A percentile compares a stretch with the other conserved stretches of the same genome.
These are phyloP conservation scores for Venturia asperata DNA, from an alignment of 2,329 filamentous ascomycete species.

Conservation along the genomic window DNA sequence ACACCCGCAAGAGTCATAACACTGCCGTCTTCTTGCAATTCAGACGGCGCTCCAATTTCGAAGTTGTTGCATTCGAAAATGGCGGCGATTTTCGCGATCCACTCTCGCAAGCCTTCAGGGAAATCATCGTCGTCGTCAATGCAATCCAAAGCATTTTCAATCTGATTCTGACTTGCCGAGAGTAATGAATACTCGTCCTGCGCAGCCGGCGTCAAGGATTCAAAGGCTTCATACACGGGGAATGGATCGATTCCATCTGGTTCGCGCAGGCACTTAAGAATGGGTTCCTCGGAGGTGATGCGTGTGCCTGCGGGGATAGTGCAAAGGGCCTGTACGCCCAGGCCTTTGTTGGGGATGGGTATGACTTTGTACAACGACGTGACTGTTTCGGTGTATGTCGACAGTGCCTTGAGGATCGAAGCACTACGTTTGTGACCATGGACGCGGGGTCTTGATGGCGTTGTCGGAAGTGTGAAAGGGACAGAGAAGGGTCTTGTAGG, in stretches of 20 bases:
- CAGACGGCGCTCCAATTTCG: slow-evolving; percentile 7
- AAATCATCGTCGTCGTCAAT: slow-evolving; percentile 16
- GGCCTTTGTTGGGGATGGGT: slow-evolving; percentile 33
- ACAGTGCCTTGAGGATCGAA: background rate
- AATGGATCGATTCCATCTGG: slow-evolving; percentile 17
- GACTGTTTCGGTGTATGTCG: background rate
- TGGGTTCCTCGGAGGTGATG: slow-evolving; percentile 24
- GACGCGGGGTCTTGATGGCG: background rate
- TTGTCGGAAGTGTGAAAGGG: background rate
- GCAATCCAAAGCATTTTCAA: slow-evolving; percentile 11
- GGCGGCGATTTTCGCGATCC: background rate
- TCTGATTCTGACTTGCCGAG: slow-evolving; percentile 14
- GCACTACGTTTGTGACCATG: slow-evolving; percentile 7
- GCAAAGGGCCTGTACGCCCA: slow-evolving; percentile 35
- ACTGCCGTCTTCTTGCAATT: slow-evolving; percentile 10
- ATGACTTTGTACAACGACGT: slow-evolving; percentile 12
- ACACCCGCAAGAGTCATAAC: slow-evolving; percentile 13
- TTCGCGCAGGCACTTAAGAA: slow-evolving; percentile 13
- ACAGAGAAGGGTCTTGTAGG: background rate
- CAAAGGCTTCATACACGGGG: slow-evolving; percentile 17
- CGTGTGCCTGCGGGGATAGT: slow-evolving; percentile 33
- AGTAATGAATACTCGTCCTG: slow-evolving; percentile 13
- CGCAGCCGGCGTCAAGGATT: background rate
- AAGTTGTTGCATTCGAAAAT: slow-evolving; percentile 18
- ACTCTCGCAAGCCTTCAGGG: slow-evolving; percentile 14